A percentile compares a stretch with the other conserved stretches of the same genome.
Evolutionary conservation across 345 rosid genomes (phyloP).

Genomic region (Eutrema yunnanense): DNA sequence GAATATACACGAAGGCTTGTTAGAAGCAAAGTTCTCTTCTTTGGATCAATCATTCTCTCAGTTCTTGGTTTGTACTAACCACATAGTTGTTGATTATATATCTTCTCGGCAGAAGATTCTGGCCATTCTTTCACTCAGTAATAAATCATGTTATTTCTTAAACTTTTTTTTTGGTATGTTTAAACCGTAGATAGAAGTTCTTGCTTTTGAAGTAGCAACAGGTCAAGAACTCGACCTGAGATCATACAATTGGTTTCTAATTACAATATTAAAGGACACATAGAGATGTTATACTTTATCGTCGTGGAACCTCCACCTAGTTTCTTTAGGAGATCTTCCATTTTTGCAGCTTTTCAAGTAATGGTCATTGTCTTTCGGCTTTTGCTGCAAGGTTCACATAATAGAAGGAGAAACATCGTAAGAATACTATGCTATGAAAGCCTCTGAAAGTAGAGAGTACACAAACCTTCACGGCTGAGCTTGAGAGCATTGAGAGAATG

Average conservation of each 20-base stretch:
- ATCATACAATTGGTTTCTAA: constrained; percentile 6
- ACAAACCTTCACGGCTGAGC: constrained; percentile 81
- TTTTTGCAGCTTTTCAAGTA: constrained; percentile 93
- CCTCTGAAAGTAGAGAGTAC: not conserved
- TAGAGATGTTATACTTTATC: constrained; percentile 61
- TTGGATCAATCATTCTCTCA: constrained; percentile 1
- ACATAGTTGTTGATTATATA: constrained; percentile 2
- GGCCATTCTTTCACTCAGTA: not conserved
- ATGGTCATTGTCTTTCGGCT: constrained; percentile 92
- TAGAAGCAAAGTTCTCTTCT: constrained; percentile 6
- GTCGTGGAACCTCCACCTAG: constrained; percentile 99
- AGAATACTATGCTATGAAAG: not conserved
- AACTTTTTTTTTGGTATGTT: not conserved
- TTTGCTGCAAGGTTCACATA: constrained; percentile 54
- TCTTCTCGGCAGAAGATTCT: not conserved
- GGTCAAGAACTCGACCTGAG: constrained; percentile 14
- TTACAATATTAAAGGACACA: not conserved
- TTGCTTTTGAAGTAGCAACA: constrained; percentile 15
- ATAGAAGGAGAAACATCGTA: not conserved
- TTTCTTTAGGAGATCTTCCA: constrained; percentile 96
- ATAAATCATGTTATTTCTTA: not conserved
- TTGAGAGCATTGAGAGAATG: constrained; percentile 97
- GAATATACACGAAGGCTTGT: constrained; percentile 1
- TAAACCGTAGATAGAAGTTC: not conserved
- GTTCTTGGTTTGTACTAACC: constrained; percentile 20